Evolutionary conservation across 2,329 filamentous ascomycete species (phyloP).

Genomic region (Leptographium galeiforme): DNA sequence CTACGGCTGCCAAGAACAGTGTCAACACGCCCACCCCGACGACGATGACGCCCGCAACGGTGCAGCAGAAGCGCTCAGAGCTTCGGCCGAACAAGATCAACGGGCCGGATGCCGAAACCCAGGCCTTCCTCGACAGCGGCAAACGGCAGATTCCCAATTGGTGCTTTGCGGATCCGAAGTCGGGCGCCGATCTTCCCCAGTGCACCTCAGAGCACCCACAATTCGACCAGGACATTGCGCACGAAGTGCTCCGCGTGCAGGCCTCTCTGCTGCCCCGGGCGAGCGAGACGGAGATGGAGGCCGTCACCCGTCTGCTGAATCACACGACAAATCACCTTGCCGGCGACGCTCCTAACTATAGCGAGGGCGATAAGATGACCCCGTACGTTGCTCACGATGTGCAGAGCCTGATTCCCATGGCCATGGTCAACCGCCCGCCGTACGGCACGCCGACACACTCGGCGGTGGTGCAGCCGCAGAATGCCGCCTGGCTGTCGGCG

Average conservation of each 20-base stretch:
- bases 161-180: conserved; percentile 12
- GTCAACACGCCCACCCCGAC: too few relatives aligned
- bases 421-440: conserved; percentile 55
- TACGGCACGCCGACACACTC: conserved; percentile 50
- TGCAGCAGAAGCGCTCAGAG: not conserved
- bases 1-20: too few relatives aligned
- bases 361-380: conserved; percentile 43
- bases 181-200: conserved; percentile 27
- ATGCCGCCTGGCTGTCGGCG: conserved; percentile 59
- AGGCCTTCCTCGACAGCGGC: conserved; percentile 16
- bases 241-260: conserved; percentile 50
- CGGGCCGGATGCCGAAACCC: conserved; percentile 10
- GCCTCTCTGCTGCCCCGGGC: conserved; percentile 34
- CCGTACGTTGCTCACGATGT: conserved; percentile 47
- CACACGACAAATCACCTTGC: conserved; percentile 38
- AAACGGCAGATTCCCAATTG: conserved; percentile 11
- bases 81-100: conserved; percentile 6
- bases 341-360: conserved; percentile 39
- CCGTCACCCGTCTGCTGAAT: conserved; percentile 54
- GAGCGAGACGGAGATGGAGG: conserved; percentile 42
- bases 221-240: conserved; percentile 48
- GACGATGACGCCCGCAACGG: not conserved
- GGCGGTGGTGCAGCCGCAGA: conserved; percentile 54
- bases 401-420: conserved; percentile 52
- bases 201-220: conserved; percentile 46